Evolutionary conservation across 2,329 filamentous ascomycete species (phyloP), one percentile per base, ranked within the genome.

Genomic region (Leptographium flavum): DNA sequence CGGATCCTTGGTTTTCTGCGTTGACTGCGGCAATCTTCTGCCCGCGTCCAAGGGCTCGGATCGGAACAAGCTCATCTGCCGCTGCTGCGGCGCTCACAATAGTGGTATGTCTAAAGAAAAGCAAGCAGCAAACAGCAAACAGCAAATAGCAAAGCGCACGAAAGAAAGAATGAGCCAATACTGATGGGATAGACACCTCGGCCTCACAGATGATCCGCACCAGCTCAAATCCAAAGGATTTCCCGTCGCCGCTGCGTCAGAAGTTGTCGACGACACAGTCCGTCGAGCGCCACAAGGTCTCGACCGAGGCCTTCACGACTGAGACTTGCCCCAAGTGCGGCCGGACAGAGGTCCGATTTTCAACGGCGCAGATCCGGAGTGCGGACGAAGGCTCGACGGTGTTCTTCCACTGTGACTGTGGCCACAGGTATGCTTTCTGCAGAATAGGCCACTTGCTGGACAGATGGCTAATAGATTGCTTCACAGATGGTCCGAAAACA

Each of bases 331-430:
- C 81, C 39, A 80, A 87, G 56, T 96, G 92, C 61, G 86, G 82
- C 15, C 71, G 79, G 44, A 79, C 79, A 44, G 81, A 94, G 59
- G 87, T 96, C 62, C 83, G 79, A 55, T 96, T 81, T 61, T 83
- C 86, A 42, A 83, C 83, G 3, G 77, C 87, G 49, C 92, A 98
- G 61, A 67, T 94, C 56, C 81, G 90, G 55, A 81, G 87, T 69
- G 92, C 90, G 45, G 92, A 98, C 61, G 90, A 96, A 76, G 92
- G 92, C 49, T 86, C 82, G 52, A 95, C 90, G 1, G 77, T 94
- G 45, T 93, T 95, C 58, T 94, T 87, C 65, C 81, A 73, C 49
- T 95, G 88, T 65, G 79, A 87, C 47, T 95, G 88, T 60, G 85
- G 86, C 9, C 22, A 46, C 54, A 69, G 67, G 47, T 70, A 66